These are phyloP conservation scores for Sphagnum tenellum DNA, from an alignment of 225 moss, liverwort and hornwort genomes.

Conservation along the genomic window DNA sequence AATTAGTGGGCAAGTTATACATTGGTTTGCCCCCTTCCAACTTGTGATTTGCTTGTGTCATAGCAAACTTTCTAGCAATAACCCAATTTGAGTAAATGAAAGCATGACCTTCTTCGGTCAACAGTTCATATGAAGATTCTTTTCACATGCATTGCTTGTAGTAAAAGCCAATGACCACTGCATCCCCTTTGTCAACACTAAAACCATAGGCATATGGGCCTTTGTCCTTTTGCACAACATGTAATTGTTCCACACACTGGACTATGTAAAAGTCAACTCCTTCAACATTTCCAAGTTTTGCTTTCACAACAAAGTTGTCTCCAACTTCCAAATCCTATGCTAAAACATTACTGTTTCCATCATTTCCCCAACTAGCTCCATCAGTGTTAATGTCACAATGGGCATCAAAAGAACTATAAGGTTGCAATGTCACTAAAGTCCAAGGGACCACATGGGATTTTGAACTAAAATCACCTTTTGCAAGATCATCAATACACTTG, in stretches of 20 bases:
- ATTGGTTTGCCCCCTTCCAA: neutral
- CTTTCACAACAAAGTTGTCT: conserved; percentile 1
- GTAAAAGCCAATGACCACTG: neutral
- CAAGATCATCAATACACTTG: neutral
- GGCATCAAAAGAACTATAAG: neutral
- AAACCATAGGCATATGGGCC: neutral
- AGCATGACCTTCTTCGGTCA: neutral
- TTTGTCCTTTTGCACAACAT: neutral
- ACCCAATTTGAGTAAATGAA: neutral
- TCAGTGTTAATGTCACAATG: neutral
- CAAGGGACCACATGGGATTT: neutral
- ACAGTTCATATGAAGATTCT: neutral
- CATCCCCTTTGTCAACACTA: neutral
- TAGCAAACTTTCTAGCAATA: neutral
- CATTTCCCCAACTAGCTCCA: neutral
- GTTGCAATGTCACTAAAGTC: neutral
- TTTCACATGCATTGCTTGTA: neutral
- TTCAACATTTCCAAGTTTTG: neutral
- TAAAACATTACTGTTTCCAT: neutral
- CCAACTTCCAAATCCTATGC: neutral
- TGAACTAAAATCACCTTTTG: neutral
- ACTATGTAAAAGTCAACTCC: neutral
- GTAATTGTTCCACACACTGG: neutral
- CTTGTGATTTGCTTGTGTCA: neutral
- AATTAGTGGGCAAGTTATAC: neutral